Percentiles rank a stretch among this genome's conserved stretches.
These are phyloP conservation scores for Penicillium sp. DNA, from an alignment of 2,329 filamentous ascomycete species.

Conservation along the genomic window DNA sequence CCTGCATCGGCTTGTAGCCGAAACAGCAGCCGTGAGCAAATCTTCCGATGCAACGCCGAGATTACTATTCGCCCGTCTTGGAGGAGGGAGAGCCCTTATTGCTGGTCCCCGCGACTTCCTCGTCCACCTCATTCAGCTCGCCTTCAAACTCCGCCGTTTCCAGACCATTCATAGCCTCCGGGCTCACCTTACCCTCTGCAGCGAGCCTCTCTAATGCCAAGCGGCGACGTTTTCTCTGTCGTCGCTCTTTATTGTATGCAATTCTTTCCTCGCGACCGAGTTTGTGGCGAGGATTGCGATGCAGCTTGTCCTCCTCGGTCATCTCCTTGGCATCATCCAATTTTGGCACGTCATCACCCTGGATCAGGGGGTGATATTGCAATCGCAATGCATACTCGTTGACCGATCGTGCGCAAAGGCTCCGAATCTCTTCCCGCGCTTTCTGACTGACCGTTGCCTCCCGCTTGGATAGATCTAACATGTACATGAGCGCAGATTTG, in stretches of 20 bases:
- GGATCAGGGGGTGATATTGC: conserved; percentile 36
- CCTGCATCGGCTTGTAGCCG: conserved; percentile 3
- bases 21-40: neutral
- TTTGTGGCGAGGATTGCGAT: neutral
- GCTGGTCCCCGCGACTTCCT: neutral
- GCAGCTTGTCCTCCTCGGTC: neutral
- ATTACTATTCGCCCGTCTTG: conserved; percentile 1
- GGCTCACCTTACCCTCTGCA: neutral
- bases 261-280: conserved; percentile 4
- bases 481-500: conserved; percentile 43
- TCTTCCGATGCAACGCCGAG: neutral
- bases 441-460: conserved; percentile 32
- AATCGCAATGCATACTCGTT: conserved; percentile 38
- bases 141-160: neutral
- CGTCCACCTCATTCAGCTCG: neutral
- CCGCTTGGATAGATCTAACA: conserved; percentile 41
- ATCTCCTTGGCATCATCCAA: neutral
- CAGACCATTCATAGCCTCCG: neutral
- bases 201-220: conserved; percentile 4
- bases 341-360: conserved; percentile 7
- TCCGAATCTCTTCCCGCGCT: conserved; percentile 34
- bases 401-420: conserved; percentile 33
- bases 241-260: conserved; percentile 11
- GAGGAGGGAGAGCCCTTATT: neutral
- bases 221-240: conserved; percentile 7